Percentiles rank a stretch among this genome's conserved stretches.
Evolutionary conservation across 495 filamentous ascomycete genomes (phyloP).

Genomic region (Apodospora peruviana): DNA sequence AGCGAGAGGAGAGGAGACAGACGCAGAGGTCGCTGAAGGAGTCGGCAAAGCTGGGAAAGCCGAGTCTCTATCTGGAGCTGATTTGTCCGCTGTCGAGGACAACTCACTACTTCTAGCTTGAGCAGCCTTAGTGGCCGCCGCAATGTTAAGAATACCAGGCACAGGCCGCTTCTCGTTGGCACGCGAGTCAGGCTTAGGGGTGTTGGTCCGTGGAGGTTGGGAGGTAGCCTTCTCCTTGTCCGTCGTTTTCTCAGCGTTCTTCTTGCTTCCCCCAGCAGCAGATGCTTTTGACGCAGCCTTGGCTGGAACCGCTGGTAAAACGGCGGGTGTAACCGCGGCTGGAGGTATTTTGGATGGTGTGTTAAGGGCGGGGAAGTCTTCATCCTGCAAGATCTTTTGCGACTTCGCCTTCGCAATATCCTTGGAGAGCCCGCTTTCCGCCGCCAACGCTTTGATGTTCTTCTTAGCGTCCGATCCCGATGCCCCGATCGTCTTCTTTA

Average conservation of each 20-base stretch:
- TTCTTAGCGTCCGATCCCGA: conserved; percentile 37
- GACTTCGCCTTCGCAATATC: conserved; percentile 41
- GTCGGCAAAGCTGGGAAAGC: conserved; percentile 50
- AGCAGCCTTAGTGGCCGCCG: conserved; percentile 44
- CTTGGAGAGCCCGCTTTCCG: conserved; percentile 40
- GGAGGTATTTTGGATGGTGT: conserved; percentile 26
- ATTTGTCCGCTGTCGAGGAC: conserved; percentile 26
- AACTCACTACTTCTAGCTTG: conserved; percentile 21
- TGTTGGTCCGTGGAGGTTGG: conserved; percentile 32
- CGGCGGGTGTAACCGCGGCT: conserved; percentile 10
- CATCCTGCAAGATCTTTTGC: conserved; percentile 42
- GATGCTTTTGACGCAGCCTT: conserved; percentile 23
- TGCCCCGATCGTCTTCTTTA: conserved; percentile 17
- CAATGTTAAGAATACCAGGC: conserved; percentile 60
- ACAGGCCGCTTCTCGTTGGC: conserved; percentile 45
- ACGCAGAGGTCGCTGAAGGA: conserved; percentile 39
- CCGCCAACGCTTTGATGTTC: conserved; percentile 39
- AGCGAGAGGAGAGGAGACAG: conserved; percentile 40
- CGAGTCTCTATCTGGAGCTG: conserved; percentile 27
- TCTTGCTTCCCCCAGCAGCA: conserved; percentile 11
- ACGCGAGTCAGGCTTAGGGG: conserved; percentile 11
- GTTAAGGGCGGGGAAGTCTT: conserved; percentile 55
- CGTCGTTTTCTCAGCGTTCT: conserved; percentile 11
- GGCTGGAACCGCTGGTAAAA: conserved; percentile 5
- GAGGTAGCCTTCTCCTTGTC: conserved; percentile 14